Evolutionary conservation across 805 yeast species (phyloP), one percentile per base, ranked within the genome.

Genomic region (Yarrowia phangngaensis): DNA sequence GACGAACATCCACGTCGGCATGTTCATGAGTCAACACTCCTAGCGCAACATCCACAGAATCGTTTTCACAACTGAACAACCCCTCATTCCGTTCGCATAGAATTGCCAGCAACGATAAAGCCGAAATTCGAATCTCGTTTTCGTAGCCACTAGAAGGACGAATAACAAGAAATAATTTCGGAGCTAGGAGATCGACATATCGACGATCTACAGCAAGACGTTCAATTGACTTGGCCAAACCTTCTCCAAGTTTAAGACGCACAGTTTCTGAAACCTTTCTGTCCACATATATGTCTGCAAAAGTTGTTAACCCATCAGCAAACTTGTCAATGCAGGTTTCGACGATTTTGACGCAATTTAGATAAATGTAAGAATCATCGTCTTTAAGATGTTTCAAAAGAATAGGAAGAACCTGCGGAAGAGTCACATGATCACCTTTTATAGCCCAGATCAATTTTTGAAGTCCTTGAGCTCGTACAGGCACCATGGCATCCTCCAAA

Each of bases 401-500:
- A 11, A 86, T 63, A 13, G 75, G 70, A 20, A 85, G 63, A 0
- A 76, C 90, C 47, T 75, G 73, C 3, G 73, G 76, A 8, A 75
- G 40, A 4, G 35, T 22, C 8, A 85, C 60, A 0, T 76, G 78
- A 1, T 68, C 61, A n/a, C 84, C 76, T 26, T 69, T 69, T n/a
- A 30, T 17, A 13, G 35, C 34, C 34, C 28, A 29, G 14, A 29
- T 41, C 16, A 41, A 22, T 22, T 62, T 64, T 31, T 67, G 70
- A 7, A 92, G 65, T 0, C 97, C 97, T 63, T 84, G 88, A 0
- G 95, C 97, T 48, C 88, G 70, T 2, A 90, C 76, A 0, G 97
- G 95, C 3, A 84, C 80, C 32, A 83, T 65, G 0, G 89, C 84
- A 63, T 89, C 95, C 50, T 78, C 79, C 32, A 92, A 63, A 52